Conservation (phyloP, 306 rosid species). For the Pyrus betulifolia region DNA sequence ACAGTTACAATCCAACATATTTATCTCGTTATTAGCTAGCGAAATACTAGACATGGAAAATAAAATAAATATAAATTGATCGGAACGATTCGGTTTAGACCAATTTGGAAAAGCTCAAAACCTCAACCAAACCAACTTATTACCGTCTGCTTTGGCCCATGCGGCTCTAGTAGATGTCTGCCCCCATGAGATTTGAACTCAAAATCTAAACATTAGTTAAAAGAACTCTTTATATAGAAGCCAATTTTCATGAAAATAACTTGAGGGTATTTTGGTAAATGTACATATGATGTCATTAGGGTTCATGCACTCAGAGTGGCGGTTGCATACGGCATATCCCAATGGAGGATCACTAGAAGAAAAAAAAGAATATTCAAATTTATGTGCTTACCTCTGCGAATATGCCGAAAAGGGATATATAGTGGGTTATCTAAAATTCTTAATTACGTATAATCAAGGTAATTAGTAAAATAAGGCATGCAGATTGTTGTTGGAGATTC, state of each 20-base stretch:
- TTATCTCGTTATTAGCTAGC: too few species aligned
- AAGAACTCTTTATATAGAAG: background rate
- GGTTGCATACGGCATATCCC: slow-evolving; percentile 32
- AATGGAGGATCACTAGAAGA: slow-evolving; percentile 18
- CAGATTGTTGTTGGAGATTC: background rate
- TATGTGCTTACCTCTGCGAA: slow-evolving; percentile 41
- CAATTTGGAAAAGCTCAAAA: too few species aligned
- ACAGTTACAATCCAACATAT: too few species aligned
- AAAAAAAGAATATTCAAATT: slow-evolving; percentile 66
- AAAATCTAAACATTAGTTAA: too few species aligned
- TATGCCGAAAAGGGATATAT: slow-evolving; percentile 40
- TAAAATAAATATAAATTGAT: too few species aligned
- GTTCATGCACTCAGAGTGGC: background rate
- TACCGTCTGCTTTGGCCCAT: too few species aligned
- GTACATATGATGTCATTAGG: background rate
- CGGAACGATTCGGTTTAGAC: too few species aligned
- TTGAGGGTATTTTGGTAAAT: slow-evolving; percentile 22
- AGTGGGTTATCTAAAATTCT: slow-evolving; percentile 1
- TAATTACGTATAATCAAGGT: background rate
- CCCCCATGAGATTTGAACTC: background rate
- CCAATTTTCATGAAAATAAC: background rate
- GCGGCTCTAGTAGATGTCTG: too few species aligned
- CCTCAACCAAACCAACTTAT: too few species aligned
- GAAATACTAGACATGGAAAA: too few species aligned
- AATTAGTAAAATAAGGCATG: background rate